Evolutionary conservation across 371 early-diverging fungal species (phyloP), one percentile per base, ranked within the genome.

Genomic region (Nosema muscidifuracis): DNA sequence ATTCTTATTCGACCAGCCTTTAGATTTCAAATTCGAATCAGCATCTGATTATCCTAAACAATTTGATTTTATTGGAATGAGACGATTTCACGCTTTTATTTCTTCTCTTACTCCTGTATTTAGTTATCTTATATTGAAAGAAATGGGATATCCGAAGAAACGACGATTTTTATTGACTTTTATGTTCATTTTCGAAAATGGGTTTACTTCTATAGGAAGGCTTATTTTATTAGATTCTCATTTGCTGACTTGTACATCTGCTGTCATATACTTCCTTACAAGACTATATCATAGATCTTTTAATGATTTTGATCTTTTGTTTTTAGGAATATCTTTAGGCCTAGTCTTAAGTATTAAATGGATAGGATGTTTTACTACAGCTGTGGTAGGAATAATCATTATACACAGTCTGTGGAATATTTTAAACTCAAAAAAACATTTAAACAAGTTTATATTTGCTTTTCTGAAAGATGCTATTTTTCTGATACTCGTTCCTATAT

Each of bases 161-260:
- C 89, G 86, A 13, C 84, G 88, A 16, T 55, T 89, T 30, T 84
- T 93, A 33, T 85, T 90, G 38, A 89, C 88, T 0, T 75, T 86
- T 16, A 85, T 95, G 83, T 87, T 92, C 9, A 84, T 93, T 62
- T 85, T 88, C 58, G 92, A 85, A 66, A 82, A 81, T 75, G 84
- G 81, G 50, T 68, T 83, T 24, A 71, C 79, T 30, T 87, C 88
- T 22, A 95, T 96, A 77, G 90, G 89, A 77, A 88, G 95, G 51
- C 91, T 96, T 69, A 94, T 97, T 67, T 86, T 99, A 31, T 84
- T 99, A 57, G 99, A 99, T 80, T 91, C 96, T 0, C 92, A 95
- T 89, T 86, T 99, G 12, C 80, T 99, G 26, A 90, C 90, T 66
- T 92, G 93, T 65, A 95, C 97, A 15, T 86, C 88, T 42, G 82